A percentile compares a stretch with the other conserved stretches of the same genome.
These are phyloP conservation scores for Didymella exigua DNA, from an alignment of 2,329 filamentous ascomycete species.

Conservation along the genomic window DNA sequence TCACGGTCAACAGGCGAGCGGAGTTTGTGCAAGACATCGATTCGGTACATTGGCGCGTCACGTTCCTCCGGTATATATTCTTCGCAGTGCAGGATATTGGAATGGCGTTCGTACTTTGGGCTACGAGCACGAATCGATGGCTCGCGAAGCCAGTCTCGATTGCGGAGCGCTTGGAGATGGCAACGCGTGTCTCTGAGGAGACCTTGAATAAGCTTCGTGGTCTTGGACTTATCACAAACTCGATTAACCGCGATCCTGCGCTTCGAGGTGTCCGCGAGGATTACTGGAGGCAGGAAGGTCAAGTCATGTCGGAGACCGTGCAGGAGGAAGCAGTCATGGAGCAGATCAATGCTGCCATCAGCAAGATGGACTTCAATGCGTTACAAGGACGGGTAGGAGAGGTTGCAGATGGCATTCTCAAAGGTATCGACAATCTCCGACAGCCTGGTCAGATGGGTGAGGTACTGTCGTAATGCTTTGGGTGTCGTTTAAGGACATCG, in stretches of 20 bases:
- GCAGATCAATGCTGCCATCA: slow-evolving; percentile 70
- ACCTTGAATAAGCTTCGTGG: slow-evolving; percentile 72
- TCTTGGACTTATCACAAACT: slow-evolving; percentile 78
- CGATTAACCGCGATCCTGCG: slow-evolving; percentile 72
- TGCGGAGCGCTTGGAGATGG: slow-evolving; percentile 69
- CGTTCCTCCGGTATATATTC: slow-evolving; percentile 65
- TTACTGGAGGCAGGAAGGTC: slow-evolving; percentile 83
- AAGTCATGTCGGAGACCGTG: slow-evolving; percentile 74
- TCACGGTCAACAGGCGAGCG: slow-evolving; percentile 67
- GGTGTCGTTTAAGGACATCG: not conserved
- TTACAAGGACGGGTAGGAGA: slow-evolving; percentile 69
- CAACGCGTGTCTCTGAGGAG: slow-evolving; percentile 61
- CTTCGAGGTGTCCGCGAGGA: slow-evolving; percentile 68
- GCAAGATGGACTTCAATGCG: slow-evolving; percentile 65
- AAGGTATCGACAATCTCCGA: slow-evolving; percentile 38
- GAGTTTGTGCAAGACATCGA: slow-evolving; percentile 67
- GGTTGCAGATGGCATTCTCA: slow-evolving; percentile 45
- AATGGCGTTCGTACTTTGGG: slow-evolving; percentile 71
- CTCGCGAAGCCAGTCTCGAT: slow-evolving; percentile 67
- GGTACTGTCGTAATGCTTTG: slow-evolving; percentile 8
- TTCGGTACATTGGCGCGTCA: slow-evolving; percentile 73
- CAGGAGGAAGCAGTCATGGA: slow-evolving; percentile 78
- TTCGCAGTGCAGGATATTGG: slow-evolving; percentile 69
- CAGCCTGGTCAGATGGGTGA: slow-evolving; percentile 2
- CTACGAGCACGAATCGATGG: slow-evolving; percentile 79